Conservation (phyloP, 2,329 filamentous ascomycete genomes). For the Chaetomiaceae sp. region DNA sequence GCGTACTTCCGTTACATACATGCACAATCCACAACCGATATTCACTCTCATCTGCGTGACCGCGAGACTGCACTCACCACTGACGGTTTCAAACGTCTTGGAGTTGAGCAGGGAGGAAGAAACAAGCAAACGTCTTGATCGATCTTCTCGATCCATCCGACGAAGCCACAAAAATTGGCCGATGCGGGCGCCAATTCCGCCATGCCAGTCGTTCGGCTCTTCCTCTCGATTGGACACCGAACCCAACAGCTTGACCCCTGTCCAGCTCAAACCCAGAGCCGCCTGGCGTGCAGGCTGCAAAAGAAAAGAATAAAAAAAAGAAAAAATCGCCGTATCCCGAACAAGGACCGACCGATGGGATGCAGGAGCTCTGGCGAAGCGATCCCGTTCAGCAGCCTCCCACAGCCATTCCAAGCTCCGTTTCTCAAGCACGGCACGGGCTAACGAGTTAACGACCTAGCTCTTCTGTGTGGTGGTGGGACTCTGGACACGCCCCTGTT, state of each 20-base stretch:
- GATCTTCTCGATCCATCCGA: background rate
- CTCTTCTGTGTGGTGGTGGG: background rate
- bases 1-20: no score
- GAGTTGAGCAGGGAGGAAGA: no score
- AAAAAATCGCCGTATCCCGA: no score
- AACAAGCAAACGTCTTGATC: background rate
- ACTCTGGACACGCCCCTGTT: slow-evolving; percentile 1
- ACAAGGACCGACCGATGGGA: no score
- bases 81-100: background rate
- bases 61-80: no score
- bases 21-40: no score
- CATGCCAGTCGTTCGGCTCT: slow-evolving; percentile 11
- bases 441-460: no score
- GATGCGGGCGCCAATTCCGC: slow-evolving; percentile 19
- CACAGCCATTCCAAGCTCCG: no score
- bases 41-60: no score
- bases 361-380: no score
- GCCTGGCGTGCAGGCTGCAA: slow-evolving; percentile 12
- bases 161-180: slow-evolving; percentile 15
- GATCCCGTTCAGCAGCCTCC: no score
- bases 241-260: slow-evolving; percentile 17
- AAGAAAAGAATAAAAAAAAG: no score
- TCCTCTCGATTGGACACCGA: slow-evolving; percentile 20
- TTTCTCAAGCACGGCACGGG: background rate
- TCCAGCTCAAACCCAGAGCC: slow-evolving; percentile 26